Percentiles rank a stretch among this genome's conserved stretches.
phyloP scores from a whole-genome alignment of 2,329 filamentous ascomycete genomes.

The Diaporthe vaccinii region DNA sequence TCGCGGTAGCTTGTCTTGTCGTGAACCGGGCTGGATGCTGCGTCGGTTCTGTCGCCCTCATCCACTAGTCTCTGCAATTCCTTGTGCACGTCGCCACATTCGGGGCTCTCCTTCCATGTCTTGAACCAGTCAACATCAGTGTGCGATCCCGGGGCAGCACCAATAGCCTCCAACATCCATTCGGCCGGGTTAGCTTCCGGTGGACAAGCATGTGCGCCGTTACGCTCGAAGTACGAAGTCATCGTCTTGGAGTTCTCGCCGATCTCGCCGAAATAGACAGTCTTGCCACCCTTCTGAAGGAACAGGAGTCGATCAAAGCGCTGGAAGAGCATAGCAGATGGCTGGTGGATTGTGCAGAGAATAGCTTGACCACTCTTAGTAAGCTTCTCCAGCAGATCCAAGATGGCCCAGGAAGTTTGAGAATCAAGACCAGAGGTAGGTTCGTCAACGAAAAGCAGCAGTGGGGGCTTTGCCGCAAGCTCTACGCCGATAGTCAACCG shows the following conservation, averaged over 20 bases:
- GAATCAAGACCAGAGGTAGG: constrained; percentile 92
- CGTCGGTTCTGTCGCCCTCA: constrained; percentile 44
- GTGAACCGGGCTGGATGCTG: constrained; percentile 46
- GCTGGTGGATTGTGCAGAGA: constrained; percentile 95
- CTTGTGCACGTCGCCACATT: constrained; percentile 67
- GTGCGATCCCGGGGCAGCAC: constrained; percentile 73
- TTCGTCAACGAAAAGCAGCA: constrained; percentile 91
- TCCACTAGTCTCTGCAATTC: constrained; percentile 71
- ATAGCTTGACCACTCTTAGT: constrained; percentile 89
- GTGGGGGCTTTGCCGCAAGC: constrained; percentile 88
- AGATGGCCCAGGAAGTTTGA: constrained; percentile 91
- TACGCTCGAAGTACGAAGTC: constrained; percentile 81
- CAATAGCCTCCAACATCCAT: constrained; percentile 78
- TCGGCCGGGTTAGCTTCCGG: constrained; percentile 83
- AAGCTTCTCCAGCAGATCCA: constrained; percentile 86
- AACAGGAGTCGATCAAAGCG: constrained; percentile 85
- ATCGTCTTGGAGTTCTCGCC: constrained; percentile 78
- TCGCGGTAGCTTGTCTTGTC: constrained; percentile 64
- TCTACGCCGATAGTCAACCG: constrained; percentile 80
- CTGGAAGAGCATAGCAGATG: constrained; percentile 91
- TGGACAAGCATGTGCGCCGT: constrained; percentile 76
- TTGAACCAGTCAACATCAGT: constrained; percentile 76
- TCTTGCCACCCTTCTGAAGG: constrained; percentile 78
- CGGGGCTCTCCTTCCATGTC: constrained; percentile 71
- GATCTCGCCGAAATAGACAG: constrained; percentile 84